Evolutionary conservation across 306 rosid species (phyloP).

Genomic region (Inga laurina): DNA sequence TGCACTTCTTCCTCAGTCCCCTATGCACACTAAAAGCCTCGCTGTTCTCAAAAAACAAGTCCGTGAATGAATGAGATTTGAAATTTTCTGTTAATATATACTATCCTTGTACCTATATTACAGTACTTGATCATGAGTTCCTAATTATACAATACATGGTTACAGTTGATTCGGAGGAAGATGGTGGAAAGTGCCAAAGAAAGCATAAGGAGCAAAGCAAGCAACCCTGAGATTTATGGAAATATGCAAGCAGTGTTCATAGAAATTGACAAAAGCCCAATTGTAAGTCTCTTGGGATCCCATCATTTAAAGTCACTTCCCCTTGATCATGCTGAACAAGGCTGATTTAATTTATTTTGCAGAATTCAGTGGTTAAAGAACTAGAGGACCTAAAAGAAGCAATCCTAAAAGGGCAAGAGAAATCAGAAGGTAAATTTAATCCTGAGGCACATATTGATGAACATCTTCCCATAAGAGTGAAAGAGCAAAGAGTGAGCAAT

Average conservation of each 20-base stretch:
- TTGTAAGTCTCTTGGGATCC: constrained; percentile 33
- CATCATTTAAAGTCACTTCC: background rate
- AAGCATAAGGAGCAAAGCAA: constrained; percentile 65
- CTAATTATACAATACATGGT: background rate
- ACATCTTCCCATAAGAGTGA: constrained; percentile 76
- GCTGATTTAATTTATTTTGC: background rate
- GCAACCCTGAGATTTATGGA: constrained; percentile 77
- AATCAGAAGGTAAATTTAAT: constrained; percentile 51
- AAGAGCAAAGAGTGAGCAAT: constrained; percentile 91
- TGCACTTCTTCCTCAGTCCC: constrained; percentile 96
- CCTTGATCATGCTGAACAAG: background rate
- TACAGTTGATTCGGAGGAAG: constrained; percentile 66
- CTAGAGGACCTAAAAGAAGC: constrained; percentile 70
- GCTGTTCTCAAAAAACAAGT: constrained; percentile 82
- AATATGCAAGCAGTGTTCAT: constrained; percentile 82
- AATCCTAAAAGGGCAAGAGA: constrained; percentile 58
- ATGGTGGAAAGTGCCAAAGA: constrained; percentile 87
- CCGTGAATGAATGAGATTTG: background rate
- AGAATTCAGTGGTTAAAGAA: constrained; percentile 51
- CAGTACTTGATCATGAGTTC: background rate
- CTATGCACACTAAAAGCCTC: constrained; percentile 95
- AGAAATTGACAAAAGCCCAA: constrained; percentile 64
- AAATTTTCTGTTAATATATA: background rate
- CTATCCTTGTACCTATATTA: no score
- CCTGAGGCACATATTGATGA: constrained; percentile 83